These are phyloP conservation scores for Zoysia matrella DNA, from an alignment of 202 grass and related monocot species.

Conservation along the genomic window DNA sequence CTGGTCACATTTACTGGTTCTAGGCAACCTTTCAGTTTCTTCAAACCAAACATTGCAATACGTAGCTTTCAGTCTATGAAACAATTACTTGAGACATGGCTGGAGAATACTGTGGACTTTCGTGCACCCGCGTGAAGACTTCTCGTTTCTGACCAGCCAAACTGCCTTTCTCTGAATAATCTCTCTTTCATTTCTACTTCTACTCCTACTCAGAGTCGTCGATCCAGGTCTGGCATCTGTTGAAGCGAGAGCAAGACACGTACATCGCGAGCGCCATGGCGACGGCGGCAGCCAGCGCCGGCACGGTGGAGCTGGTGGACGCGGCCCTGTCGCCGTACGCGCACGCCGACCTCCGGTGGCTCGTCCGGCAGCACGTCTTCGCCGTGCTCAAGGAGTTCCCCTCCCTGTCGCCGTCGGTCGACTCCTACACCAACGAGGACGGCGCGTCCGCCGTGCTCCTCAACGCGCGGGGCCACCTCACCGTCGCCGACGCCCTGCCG, in stretches of 20 bases:
- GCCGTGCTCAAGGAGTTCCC: constrained; percentile 45
- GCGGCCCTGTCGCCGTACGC: constrained; percentile 45
- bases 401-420: constrained; percentile 48
- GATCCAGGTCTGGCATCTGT: background rate
- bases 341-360: constrained; percentile 42
- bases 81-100: background rate
- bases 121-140: constrained; percentile 1
- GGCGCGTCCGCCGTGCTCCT: constrained; percentile 46
- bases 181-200: background rate
- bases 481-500: constrained; percentile 12
- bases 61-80: background rate
- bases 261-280: constrained; percentile 3
- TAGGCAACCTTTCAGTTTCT: background rate
- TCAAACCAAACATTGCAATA: background rate
- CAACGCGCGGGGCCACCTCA: constrained; percentile 42
- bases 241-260: background rate
- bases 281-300: constrained; percentile 1
- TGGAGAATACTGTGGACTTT: background rate
- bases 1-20: background rate
- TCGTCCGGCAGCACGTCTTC: constrained; percentile 46
- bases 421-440: constrained; percentile 38
- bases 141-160: background rate
- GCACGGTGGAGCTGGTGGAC: constrained; percentile 48
- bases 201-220: background rate
- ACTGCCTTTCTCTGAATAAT: background rate